These are phyloP conservation scores for Apium graveolens DNA, from an alignment of 129 eudicot genomes.

Conservation along the genomic window DNA sequence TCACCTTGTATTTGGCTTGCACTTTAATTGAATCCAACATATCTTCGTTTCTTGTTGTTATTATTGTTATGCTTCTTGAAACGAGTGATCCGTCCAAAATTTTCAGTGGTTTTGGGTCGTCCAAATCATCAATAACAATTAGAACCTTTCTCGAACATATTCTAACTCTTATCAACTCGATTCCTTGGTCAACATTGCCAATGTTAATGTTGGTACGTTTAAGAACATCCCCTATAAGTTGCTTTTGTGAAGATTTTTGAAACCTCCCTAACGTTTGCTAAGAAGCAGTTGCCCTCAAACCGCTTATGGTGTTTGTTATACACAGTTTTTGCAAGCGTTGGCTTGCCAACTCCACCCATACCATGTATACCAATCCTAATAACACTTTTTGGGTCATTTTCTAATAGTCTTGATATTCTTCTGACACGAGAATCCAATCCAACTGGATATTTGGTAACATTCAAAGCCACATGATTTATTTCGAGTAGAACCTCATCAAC, in stretches of 20 bases:
- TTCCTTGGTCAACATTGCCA: not conserved
- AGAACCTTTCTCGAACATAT: not conserved
- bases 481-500: not conserved
- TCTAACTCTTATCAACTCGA: not conserved
- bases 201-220: not conserved
- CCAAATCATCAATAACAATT: not conserved
- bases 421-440: not conserved
- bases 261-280: not conserved
- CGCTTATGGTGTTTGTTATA: no score
- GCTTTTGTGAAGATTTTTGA: not conserved
- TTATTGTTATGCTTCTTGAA: not conserved
- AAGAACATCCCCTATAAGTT: not conserved
- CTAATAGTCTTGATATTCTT: not conserved
- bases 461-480: not conserved
- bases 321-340: not conserved
- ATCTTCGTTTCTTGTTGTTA: not conserved
- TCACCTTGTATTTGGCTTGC: not conserved
- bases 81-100: not conserved
- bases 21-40: not conserved
- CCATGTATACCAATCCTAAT: not conserved
- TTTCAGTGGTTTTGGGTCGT: not conserved
- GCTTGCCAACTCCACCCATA: not conserved
- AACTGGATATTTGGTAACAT: slow-evolving; percentile 6
- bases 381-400: not conserved
- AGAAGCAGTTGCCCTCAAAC: not conserved